These are phyloP conservation scores for Diaporthe velutina DNA, from an alignment of 2,329 filamentous ascomycete species.

Conservation along the genomic window DNA sequence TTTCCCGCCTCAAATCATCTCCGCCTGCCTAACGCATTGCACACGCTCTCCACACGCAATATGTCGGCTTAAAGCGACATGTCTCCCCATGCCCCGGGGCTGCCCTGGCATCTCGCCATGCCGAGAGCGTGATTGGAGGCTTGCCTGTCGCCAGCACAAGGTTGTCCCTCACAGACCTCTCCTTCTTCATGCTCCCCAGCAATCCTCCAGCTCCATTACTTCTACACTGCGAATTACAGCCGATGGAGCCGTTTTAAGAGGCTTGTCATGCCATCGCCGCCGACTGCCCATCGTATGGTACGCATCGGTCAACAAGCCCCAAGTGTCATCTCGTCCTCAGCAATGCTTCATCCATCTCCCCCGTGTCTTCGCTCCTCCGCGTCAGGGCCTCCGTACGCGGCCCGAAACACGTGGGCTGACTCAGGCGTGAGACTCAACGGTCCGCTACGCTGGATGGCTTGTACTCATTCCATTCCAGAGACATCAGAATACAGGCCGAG, in stretches of 20 bases:
- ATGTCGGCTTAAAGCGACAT: slow-evolving; percentile 18
- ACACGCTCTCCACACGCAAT: slow-evolving; percentile 18
- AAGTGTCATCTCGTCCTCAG: slow-evolving; percentile 3
- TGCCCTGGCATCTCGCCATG: slow-evolving; percentile 12
- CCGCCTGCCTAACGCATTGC: slow-evolving; percentile 21
- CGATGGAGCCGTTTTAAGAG: not conserved
- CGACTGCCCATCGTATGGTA: not conserved
- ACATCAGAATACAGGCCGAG: not conserved
- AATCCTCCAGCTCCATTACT: not conserved
- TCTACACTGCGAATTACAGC: not conserved
- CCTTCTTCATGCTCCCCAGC: slow-evolving; percentile 21
- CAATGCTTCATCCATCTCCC: slow-evolving; percentile 12
- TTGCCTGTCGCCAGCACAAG: not conserved
- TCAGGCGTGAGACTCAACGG: slow-evolving; percentile 3
- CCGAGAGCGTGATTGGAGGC: slow-evolving; percentile 19
- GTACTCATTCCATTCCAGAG: not conserved
- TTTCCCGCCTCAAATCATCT: not conserved
- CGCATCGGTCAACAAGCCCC: not conserved
- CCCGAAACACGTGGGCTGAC: slow-evolving; percentile 16
- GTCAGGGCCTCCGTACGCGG: not conserved
- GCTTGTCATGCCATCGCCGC: not conserved
- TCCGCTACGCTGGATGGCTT: not conserved
- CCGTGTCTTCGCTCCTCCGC: not conserved
- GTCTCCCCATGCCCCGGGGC: not conserved
- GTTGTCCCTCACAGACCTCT: slow-evolving; percentile 15